Conservation (phyloP, 2,329 filamentous ascomycete genomes). For the Ceratocystis smalleyi region DNA sequence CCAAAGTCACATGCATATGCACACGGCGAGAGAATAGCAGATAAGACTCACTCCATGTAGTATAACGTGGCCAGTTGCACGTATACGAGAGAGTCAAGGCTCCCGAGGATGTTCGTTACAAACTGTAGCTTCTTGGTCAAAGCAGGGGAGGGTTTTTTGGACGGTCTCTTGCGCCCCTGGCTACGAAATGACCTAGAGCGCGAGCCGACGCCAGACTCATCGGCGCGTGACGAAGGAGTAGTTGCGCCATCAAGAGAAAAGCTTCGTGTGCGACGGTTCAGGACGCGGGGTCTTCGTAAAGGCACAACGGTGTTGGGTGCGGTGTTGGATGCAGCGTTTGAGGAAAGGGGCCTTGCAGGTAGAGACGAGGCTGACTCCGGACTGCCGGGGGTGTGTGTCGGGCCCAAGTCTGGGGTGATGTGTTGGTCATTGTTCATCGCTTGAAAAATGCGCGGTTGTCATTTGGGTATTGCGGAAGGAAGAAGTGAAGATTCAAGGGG, state of each 20-base stretch:
- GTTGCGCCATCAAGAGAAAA: conserved; percentile 11
- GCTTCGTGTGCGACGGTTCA: conserved; percentile 12
- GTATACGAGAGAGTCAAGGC: conserved; percentile 47
- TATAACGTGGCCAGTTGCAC: conserved; percentile 50
- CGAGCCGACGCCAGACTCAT: conserved; percentile 18
- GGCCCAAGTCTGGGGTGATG: conserved; percentile 1
- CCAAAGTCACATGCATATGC: no score
- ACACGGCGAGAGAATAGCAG: neutral
- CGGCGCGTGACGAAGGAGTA: conserved; percentile 8
- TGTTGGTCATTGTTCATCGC: conserved; percentile 11
- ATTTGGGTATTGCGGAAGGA: neutral
- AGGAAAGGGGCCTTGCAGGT: conserved; percentile 6
- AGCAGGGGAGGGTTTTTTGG: conserved; percentile 28
- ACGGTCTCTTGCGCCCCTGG: conserved; percentile 22
- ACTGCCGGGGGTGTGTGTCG: neutral
- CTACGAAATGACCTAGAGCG: conserved; percentile 20
- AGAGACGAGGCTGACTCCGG: neutral
- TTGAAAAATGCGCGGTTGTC: neutral
- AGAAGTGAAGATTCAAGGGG: neutral
- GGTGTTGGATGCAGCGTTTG: neutral
- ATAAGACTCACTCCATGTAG: conserved; percentile 49
- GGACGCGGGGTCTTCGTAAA: conserved; percentile 6
- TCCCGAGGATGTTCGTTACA: conserved; percentile 43
- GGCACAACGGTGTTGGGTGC: conserved; percentile 3
- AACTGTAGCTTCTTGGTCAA: conserved; percentile 45